Evolutionary conservation across 371 early-diverging fungal genomes (phyloP), one percentile per base, ranked within the genome.

Genomic region (Circinella minor): DNA sequence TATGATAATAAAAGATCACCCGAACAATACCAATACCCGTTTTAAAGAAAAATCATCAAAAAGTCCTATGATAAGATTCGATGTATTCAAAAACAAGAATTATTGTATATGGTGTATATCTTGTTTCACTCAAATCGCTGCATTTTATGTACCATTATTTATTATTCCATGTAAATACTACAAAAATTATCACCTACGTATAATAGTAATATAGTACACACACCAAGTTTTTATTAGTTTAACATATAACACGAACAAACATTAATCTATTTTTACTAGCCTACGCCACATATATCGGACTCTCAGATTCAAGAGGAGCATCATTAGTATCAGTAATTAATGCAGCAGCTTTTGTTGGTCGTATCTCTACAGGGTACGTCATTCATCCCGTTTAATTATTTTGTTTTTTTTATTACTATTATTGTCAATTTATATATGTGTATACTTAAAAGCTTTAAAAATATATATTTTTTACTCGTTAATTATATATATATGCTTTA

Each of bases 321-420:
- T 57, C 74, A 36, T 46, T 77, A 1, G 68, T 81, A 3, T 71
- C 81, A n/a, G 73, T 77, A 3, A 67, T 66, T 18, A 85, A 86
- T 10, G 88, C 80, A 4, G 74, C 79, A 34, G 88, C 87, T 46
- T 86, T 84, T n/a, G 62, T 87, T 34, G 90, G 89, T 15, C 89
- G 90, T 57, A 68, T 89, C 27, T 7, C 73, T 2, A 70, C 71
- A 46, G 82, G 82, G 67, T 67, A 15, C 15, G 14, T 54, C 27
- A 18, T 54, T 3, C 1, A 43, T 27, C 27, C 27, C 27, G 27
- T 27, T 27, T 27, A 2, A 27, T 27, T 27, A 2, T 27, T 27
- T n/a, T n/a, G n/a, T n/a, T n/a, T n/a, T n/a, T 27, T 27, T 27
- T 27, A 27, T 2, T 27, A 27, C 27, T 27, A 27, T 27, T 27